A percentile compares a stretch with the other conserved stretches of the same genome.
These are phyloP conservation scores for Cercospora sp. DNA, from an alignment of 2,329 filamentous ascomycete species.

Conservation along the genomic window DNA sequence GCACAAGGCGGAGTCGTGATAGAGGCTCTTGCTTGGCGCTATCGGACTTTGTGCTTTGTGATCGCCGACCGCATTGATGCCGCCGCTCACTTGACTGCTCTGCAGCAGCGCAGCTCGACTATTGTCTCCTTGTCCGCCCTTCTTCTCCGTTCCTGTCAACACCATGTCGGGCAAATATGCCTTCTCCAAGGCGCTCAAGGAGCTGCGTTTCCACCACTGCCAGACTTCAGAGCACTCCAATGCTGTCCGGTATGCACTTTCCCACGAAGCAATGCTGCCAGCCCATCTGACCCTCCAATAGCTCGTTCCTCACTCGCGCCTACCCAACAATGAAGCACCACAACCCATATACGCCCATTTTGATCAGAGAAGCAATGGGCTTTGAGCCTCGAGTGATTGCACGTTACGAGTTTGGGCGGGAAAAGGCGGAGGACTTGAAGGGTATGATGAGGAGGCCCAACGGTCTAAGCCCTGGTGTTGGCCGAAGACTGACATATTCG, in stretches of 20 bases:
- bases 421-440: conserved; percentile 63
- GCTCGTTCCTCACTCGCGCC: conserved; percentile 83
- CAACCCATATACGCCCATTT: conserved; percentile 90
- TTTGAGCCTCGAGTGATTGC: conserved; percentile 85
- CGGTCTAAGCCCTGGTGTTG: not conserved
- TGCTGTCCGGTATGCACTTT: conserved; percentile 68
- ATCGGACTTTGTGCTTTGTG: not conserved
- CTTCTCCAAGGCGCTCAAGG: conserved; percentile 84
- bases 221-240: conserved; percentile 90
- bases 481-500: not conserved
- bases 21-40: not conserved
- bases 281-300: conserved; percentile 42
- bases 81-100: not conserved
- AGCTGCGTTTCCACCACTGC: conserved; percentile 96
- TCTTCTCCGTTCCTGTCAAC: not conserved
- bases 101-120: not conserved
- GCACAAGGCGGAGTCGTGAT: no score
- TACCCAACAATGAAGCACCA: conserved; percentile 99
- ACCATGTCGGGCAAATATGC: conserved; percentile 89
- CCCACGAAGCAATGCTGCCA: not conserved
- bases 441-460: conserved; percentile 46
- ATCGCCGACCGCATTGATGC: not conserved
- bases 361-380: conserved; percentile 88
- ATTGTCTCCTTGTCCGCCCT: not conserved
- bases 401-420: conserved; percentile 76